Evolutionary conservation across 768 basidiomycete genomes (phyloP), one percentile per base, ranked within the genome.

Genomic region (Auricularia sp.): DNA sequence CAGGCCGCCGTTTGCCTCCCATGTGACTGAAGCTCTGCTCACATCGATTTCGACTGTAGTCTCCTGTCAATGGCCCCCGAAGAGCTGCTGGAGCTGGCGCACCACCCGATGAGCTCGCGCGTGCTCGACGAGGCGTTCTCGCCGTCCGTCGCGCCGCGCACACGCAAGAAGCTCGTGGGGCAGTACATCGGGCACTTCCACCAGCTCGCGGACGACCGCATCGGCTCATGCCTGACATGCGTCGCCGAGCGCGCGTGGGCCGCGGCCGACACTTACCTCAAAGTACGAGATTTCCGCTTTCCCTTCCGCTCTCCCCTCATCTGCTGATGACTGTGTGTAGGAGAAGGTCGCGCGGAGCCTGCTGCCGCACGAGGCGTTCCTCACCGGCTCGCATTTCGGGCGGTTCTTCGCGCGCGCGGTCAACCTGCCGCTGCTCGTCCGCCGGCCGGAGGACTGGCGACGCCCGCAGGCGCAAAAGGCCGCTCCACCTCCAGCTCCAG

Each of bases 271-370:
- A 87, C 91, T 1, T 98, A 90, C 75, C 81, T 97, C 68, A 94
- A 90, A 79, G 93, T 94, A 66, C 29, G 80, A 71, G 21, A 4
- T 34, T 18, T 51, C 21, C 18, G 29, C 29, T 29, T 29, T 29
- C 29, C 29, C 29, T 29, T 29, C 29, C 29, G 29, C 29, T 29
- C 29, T 29, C 29, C 29, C 29, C 29, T 29, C 29, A 29, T 29
- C 29, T 29, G 29, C 29, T 29, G 29, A 29, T 29, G 29, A 29
- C 29, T 29, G 29, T 29, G 29, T 29, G 29, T 29, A 96, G 92
- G 94, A 97, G 77, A 96, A 95, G 74, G 91, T 99, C 63, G 94
- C 89, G 2, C 84, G 85, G 16, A 90, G 90, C 29, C 78, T 98
- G 11, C 75, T 92, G 14, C 76, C 83, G 1, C 82, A 91, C 66